Evolutionary conservation across 2,329 filamentous ascomycete genomes (phyloP).

Genomic region (Neofusicoccum kwambonambiense): DNA sequence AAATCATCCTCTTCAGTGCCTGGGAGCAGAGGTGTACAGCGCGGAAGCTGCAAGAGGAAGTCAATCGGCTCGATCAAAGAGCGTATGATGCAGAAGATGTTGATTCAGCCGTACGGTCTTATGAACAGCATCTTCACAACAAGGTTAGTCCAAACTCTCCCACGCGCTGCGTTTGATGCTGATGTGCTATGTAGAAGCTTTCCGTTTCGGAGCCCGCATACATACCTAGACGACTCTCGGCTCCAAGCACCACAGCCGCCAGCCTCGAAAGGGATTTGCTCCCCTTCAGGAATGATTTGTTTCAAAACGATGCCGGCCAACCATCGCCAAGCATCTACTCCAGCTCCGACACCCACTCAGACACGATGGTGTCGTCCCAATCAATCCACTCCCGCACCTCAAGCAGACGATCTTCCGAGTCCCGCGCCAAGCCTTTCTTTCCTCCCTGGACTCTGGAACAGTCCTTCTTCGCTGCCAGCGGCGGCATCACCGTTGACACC

Average conservation of each 20-base stretch:
- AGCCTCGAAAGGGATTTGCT: background rate
- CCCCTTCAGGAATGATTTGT: background rate
- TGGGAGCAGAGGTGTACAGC: slow-evolving; percentile 27
- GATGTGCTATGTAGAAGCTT: background rate
- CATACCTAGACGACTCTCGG: background rate
- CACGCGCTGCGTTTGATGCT: background rate
- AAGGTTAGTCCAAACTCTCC: background rate
- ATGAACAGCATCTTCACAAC: background rate
- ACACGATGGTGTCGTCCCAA: background rate
- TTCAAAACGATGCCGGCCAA: background rate
- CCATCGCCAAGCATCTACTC: slow-evolving; percentile 5
- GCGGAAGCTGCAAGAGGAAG: slow-evolving; percentile 11
- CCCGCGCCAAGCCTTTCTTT: background rate
- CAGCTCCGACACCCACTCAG: background rate
- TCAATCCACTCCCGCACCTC: background rate
- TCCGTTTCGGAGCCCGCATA: background rate
- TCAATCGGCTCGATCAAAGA: slow-evolving; percentile 14
- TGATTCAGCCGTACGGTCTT: background rate
- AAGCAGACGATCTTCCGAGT: background rate
- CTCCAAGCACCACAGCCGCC: background rate
- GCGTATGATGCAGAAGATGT: background rate
- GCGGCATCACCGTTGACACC: slow-evolving; percentile 23
- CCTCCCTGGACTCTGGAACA: slow-evolving; percentile 19
- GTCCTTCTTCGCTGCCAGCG: slow-evolving; percentile 26
- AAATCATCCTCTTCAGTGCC: slow-evolving; percentile 26